Conservation (phyloP, 108 stramenopile species). For the Cyclostephanos invisitatus region DNA sequence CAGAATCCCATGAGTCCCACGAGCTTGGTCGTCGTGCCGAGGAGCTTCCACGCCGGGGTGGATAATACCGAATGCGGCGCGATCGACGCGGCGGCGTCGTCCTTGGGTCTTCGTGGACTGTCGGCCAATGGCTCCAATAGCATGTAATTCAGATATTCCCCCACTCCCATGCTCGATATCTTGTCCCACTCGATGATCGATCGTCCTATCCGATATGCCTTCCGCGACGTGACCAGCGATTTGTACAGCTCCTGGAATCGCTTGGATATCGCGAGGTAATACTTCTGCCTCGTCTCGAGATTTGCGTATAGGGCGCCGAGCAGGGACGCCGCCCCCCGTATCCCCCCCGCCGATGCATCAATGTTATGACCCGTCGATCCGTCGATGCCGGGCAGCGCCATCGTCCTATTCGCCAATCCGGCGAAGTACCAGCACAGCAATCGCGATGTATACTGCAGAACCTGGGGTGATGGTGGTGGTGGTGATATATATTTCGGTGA, state of each 20-base stretch:
- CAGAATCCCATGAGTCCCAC: constrained; percentile 75
- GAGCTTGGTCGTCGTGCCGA: constrained; percentile 63
- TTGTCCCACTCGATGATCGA: constrained; percentile 71
- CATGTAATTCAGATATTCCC: constrained; percentile 37
- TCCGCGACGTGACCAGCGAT: constrained; percentile 59
- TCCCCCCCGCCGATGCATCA: too few species aligned
- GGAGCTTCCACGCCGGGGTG: constrained; percentile 53
- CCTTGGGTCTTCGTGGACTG: neutral
- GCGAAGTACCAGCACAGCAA: constrained; percentile 65
- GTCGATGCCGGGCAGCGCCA: neutral
- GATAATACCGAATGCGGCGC: constrained; percentile 1
- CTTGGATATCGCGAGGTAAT: constrained; percentile 21
- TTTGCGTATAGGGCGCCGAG: neutral
- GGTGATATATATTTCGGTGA: neutral
- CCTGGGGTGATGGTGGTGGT: neutral
- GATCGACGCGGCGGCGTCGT: neutral
- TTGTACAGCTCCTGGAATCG: constrained; percentile 59
- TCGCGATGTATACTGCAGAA: constrained; percentile 68
- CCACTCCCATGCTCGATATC: constrained; percentile 57
- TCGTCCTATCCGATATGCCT: constrained; percentile 80
- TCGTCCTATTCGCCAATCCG: constrained; percentile 28
- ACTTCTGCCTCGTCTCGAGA: neutral
- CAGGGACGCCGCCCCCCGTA: neutral
- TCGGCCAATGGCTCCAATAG: constrained; percentile 40
- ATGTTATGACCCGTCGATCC: constrained; percentile 1